Conservation (phyloP, 1,139 yeast species). For the Torulaspora pretoriensis region DNA sequence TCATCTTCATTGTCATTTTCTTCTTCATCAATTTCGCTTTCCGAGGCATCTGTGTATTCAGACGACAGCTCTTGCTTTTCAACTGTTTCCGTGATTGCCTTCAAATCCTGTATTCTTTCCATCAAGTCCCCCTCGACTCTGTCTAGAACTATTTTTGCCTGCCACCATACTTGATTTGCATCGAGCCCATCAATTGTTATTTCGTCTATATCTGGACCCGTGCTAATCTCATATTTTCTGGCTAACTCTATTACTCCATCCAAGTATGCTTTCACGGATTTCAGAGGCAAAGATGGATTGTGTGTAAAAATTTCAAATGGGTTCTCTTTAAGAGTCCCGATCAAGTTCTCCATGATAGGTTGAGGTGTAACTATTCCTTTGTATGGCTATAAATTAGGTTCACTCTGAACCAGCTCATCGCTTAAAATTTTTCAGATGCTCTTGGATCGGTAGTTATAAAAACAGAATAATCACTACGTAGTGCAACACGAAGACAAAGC, state of each 20-base stretch:
- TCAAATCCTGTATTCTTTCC: constrained; percentile 45
- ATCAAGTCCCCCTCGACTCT: constrained; percentile 58
- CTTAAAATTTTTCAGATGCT: constrained; percentile 1
- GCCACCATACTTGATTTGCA: constrained; percentile 91
- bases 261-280: constrained; percentile 27
- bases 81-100: constrained; percentile 30
- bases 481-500: not conserved
- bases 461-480: not conserved
- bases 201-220: constrained; percentile 73
- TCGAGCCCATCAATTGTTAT: constrained; percentile 82
- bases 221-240: constrained; percentile 29
- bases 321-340: constrained; percentile 18
- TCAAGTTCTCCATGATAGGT: constrained; percentile 17
- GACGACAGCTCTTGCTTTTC: constrained; percentile 29
- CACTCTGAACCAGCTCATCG: constrained; percentile 8
- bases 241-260: constrained; percentile 29
- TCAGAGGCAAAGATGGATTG: constrained; percentile 20
- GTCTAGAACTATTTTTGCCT: constrained; percentile 76
- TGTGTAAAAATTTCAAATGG: constrained; percentile 24
- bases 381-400: not conserved
- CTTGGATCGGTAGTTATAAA: no score
- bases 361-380: not conserved
- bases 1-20: constrained; percentile 22
- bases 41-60: constrained; percentile 32
- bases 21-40: constrained; percentile 27